Evolutionary conservation across 176 grass and related monocot genomes (phyloP), one percentile per base, ranked within the genome.

Genomic region (Bonia amplexicaulis): DNA sequence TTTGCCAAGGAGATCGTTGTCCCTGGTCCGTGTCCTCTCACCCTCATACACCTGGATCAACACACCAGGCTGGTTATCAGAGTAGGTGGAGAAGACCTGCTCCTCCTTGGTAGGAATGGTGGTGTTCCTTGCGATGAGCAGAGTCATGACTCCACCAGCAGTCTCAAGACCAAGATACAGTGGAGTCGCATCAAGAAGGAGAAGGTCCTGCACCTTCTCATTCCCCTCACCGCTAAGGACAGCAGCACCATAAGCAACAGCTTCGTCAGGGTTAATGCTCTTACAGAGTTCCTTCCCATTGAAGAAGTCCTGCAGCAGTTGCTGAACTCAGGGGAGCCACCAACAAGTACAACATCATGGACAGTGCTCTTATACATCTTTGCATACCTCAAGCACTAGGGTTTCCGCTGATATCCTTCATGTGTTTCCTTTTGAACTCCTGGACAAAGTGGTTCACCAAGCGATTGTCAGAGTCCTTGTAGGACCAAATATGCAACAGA

Each of bases 161-260:
- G 90, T 92, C 73, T 92, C 90, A 42, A 92, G 90, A 82, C 90
- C 90, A 82, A 92, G 73, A 53, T 83, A 92, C 16, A 92, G 87
- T 4, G 90, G 83, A 44, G 90, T 86, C 15, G 89, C 86, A 46
- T 92, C 83, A 57, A 92, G 73, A 2, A 89, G 86, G 2, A 92
- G 90, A 85, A 88, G 86, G 82, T 92, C 90, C 51, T 92, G 82
- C 16, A 89, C 86, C 79, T 92, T 92, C 74, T 89, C 90, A 2
- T 92, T 89, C 7, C 86, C 90, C 74, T 92, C 86, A 0, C 90
- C 90, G 1, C 86, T 89, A 57, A 89, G 86, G 59, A 89, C 90
- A 10, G 83, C 86, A 68, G 74, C 90, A 26, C 90, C 90, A 40
- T 92, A 89, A 4, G 90, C 86, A 78, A 92, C 82, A 64, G 86